Base-by-base conservation (phyloP, 441 rosid species). In the Gossypium davidsonii region DNA sequence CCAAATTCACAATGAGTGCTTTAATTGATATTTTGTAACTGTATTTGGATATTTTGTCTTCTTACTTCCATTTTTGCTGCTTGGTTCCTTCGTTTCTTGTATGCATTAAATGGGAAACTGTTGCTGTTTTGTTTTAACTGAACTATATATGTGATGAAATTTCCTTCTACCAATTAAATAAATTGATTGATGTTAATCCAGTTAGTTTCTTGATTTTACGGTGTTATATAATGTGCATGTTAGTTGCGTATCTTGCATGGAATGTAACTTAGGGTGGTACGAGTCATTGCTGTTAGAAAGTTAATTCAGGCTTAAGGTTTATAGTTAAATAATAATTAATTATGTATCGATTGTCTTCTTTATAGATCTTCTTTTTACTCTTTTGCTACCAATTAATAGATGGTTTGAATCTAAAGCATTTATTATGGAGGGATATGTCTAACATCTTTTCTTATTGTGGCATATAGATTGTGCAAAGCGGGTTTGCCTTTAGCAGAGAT, bases 401-500 rank as follows among this genome's bases (percentile, higher is more conserved):
- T 58, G 65, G 52, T 23, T 57, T 20, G 28, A 26, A 31, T 31
- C n/a, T 31, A 49, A 28, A 39, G 44, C 42, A 39, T 59, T 42
- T 60, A 2, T 57, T 59, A 9, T 17, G 25, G 66, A 72, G 42
- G 48, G 6, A 17, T 51, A 64, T 56, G 52, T 46, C 57, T 56
- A 1, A 59, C 64, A 9, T 39, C 46, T 51, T 34, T 9, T 52
- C 20, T 63, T 9, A 31, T 25, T 61, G 53, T 79, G 76, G 53
- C 21, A 1, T 56, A 31, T 71, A 67, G 69, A 52, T 67, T 65
- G 57, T 56, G 71, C 75, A 56, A 31, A 78, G 67, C 70, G 51
- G 74, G 78, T 44, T 72, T 78, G 73, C 76, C 57, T 81, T 77
- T 79, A 70, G 57, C 74, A 18, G 83, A 77, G 59, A 87, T 92